Evolutionary conservation across 2,329 filamentous ascomycete genomes (phyloP).

Genomic region (Verticillium dahliae): DNA sequence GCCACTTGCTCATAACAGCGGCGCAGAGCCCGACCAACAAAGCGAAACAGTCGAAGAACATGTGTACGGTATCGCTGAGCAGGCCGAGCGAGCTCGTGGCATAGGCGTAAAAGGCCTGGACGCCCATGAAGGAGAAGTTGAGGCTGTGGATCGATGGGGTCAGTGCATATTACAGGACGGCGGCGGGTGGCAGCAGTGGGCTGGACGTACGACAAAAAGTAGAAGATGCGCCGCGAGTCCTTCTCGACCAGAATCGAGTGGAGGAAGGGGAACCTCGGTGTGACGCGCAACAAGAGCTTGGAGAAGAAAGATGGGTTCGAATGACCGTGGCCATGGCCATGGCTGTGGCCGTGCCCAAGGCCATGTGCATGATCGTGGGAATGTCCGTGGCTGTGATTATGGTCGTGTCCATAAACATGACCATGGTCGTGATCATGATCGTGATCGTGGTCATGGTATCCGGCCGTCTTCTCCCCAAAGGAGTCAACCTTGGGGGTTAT

Average conservation of each 20-base stretch:
- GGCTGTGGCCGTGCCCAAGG: constrained; percentile 14
- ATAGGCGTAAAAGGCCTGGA: constrained; percentile 92
- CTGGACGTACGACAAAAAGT: constrained; percentile 76
- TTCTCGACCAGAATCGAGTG: constrained; percentile 84
- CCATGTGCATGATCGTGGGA: constrained; percentile 20
- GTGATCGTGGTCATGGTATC: constrained; percentile 16
- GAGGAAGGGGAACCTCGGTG: constrained; percentile 67
- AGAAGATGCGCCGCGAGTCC: constrained; percentile 91
- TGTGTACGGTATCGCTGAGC: constrained; percentile 97
- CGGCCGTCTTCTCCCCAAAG: constrained; percentile 1
- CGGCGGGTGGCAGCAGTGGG: background rate
- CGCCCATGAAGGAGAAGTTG: constrained; percentile 90
- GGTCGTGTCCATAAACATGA: constrained; percentile 18
- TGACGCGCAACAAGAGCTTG: constrained; percentile 61
- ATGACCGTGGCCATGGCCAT: constrained; percentile 26
- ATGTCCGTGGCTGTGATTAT: constrained; percentile 16
- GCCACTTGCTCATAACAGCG: constrained; percentile 95
- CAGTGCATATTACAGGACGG: constrained; percentile 4
- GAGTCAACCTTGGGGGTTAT: constrained; percentile 20
- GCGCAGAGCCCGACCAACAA: constrained; percentile 85
- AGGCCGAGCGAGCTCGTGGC: constrained; percentile 87
- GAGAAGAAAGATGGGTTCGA: constrained; percentile 62
- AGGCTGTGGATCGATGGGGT: constrained; percentile 45
- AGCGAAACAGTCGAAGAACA: constrained; percentile 98
- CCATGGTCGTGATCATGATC: constrained; percentile 15